Conservation (phyloP, 331 rosid species). For the Telfairia occidentalis region DNA sequence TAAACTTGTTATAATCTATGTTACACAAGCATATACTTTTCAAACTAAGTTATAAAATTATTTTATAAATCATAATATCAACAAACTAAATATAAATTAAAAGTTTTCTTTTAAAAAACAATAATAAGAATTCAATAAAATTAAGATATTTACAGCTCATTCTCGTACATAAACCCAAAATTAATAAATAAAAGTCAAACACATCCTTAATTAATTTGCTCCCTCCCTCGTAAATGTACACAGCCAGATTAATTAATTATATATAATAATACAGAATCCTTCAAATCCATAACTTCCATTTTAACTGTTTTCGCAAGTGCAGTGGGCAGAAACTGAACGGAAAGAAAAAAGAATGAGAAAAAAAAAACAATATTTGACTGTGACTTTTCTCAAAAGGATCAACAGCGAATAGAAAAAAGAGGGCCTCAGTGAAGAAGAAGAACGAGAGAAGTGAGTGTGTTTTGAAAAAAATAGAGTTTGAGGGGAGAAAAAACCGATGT, state of each 20-base stretch:
- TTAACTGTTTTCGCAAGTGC: neutral
- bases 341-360: neutral
- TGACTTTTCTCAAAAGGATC: slow-evolving; percentile 22
- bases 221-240: neutral
- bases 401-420: neutral
- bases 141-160: neutral
- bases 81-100: too few relatives aligned
- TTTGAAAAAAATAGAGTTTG: slow-evolving; percentile 11
- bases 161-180: neutral
- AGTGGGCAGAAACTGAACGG: too few relatives aligned
- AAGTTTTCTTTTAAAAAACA: too few relatives aligned
- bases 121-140: too few relatives aligned
- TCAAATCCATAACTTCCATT: slow-evolving; percentile 3
- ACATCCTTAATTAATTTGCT: neutral
- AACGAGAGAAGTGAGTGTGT: neutral
- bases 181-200: neutral
- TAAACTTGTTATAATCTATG: too few relatives aligned
- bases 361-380: slow-evolving; percentile 27
- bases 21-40: too few relatives aligned
- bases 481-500: slow-evolving; percentile 25
- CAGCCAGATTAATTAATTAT: neutral
- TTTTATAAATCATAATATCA: too few relatives aligned
- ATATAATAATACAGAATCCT: neutral
- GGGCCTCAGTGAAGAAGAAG: neutral
- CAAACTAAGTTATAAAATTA: too few relatives aligned